Percentiles rank a stretch among this genome's conserved stretches.
phyloP scores from a whole-genome alignment of 2,329 filamentous ascomycete species.

The Neopestalotiopsis clavispora region DNA sequence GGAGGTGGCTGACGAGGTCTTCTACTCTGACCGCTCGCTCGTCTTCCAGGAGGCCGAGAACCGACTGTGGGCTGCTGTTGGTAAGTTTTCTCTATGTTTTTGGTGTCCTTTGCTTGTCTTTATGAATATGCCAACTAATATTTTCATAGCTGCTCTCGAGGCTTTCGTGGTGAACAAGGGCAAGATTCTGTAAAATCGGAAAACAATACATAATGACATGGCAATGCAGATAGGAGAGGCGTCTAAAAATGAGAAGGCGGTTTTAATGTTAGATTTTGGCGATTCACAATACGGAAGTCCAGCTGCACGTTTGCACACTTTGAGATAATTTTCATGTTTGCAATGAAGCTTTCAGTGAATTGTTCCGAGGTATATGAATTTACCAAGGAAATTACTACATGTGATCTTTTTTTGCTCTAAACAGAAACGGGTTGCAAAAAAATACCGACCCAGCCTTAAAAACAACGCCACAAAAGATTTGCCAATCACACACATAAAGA shows the following conservation, averaged over 20 bases:
- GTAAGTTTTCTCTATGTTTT: constrained; percentile 49
- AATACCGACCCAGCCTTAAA: background rate
- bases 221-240: background rate
- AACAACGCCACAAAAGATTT: constrained; percentile 9
- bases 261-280: background rate
- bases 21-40: constrained; percentile 83
- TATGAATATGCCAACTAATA: constrained; percentile 19
- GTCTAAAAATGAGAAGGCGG: constrained; percentile 1
- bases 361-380: background rate
- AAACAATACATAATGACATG: background rate
- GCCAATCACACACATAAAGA: background rate
- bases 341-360: background rate
- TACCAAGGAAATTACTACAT: constrained; percentile 7
- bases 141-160: constrained; percentile 72
- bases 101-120: background rate
- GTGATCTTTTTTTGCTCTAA: constrained; percentile 18
- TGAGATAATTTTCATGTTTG: background rate
- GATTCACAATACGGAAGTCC: background rate
- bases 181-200: constrained; percentile 57
- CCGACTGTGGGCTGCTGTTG: constrained; percentile 85
- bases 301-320: background rate
- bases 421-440: constrained; percentile 25
- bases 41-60: constrained; percentile 97
- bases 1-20: constrained; percentile 93
- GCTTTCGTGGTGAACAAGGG: constrained; percentile 95